Conservation (phyloP, 345 rosid species). For the Euphorbia tirucalli region DNA sequence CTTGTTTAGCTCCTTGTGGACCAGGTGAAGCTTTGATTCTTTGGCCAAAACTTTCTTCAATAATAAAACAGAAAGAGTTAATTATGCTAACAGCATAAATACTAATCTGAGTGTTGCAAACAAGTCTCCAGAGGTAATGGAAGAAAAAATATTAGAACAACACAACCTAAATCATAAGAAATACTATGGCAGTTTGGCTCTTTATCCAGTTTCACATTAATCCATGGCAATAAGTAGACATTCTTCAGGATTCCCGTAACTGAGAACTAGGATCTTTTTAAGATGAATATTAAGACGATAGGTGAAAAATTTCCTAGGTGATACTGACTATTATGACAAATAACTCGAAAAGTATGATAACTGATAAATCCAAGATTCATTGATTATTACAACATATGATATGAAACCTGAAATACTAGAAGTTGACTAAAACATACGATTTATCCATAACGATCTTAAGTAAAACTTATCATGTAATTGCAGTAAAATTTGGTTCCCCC, state of each 20-base stretch:
- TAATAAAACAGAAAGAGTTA: not conserved
- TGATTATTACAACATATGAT: too few relatives aligned
- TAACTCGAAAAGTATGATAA: not conserved
- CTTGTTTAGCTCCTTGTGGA: slow-evolving; percentile 71
- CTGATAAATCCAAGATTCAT: not conserved
- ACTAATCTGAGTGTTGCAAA: not conserved
- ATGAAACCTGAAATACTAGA: not conserved
- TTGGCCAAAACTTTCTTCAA: slow-evolving; percentile 72
- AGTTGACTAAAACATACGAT: not conserved
- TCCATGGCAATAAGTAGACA: too few relatives aligned
- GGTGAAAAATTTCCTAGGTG: not conserved
- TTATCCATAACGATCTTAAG: not conserved
- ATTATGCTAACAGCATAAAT: slow-evolving; percentile 2
- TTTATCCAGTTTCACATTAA: not conserved
- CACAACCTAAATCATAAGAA: too few relatives aligned
- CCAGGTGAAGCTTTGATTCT: slow-evolving; percentile 83
- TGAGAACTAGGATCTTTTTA: not conserved
- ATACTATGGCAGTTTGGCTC: not conserved
- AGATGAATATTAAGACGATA: not conserved
- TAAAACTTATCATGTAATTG: not conserved
- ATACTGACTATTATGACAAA: too few relatives aligned
- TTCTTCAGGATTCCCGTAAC: not conserved
- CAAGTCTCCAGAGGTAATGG: not conserved
- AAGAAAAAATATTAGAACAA: not conserved
- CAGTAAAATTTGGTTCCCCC: not conserved